phyloP scores from a whole-genome alignment of 441 rosid species.

The Euphorbia celastroides region DNA sequence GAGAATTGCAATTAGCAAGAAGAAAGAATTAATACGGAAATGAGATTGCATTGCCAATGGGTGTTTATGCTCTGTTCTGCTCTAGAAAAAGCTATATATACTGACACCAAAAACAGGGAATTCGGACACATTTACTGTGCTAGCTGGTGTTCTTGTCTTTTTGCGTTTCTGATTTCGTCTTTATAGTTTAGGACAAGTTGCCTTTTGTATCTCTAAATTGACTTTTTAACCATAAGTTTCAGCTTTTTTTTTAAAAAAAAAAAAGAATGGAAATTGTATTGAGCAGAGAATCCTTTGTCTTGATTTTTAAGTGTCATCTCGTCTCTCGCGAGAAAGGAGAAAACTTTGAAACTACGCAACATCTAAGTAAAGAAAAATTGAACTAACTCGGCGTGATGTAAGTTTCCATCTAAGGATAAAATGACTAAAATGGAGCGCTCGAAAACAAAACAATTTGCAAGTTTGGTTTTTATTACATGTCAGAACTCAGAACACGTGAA shows the following conservation, averaged over 20 bases:
- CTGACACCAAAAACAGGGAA: too few relatives aligned
- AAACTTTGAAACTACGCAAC: too few relatives aligned
- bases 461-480: background rate
- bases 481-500: background rate
- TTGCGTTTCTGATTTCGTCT: background rate
- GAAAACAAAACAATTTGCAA: too few relatives aligned
- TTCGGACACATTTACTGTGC: too few relatives aligned
- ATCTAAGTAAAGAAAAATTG: too few relatives aligned
- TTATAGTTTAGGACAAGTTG: background rate
- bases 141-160: too few relatives aligned
- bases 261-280: too few relatives aligned
- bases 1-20: conserved; percentile 24
- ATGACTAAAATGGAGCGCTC: background rate
- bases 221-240: background rate
- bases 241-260: too few relatives aligned
- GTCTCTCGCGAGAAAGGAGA: too few relatives aligned
- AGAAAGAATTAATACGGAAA: conserved; percentile 15
- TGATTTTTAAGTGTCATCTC: too few relatives aligned
- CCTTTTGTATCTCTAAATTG: background rate
- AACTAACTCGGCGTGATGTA: background rate
- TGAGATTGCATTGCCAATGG: conserved; percentile 19
- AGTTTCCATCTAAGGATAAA: background rate
- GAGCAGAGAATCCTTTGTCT: too few relatives aligned
- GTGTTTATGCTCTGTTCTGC: conserved; percentile 12
- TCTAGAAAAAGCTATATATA: background rate